Conservation (phyloP, 116 monocot species). For the Phalaenopsis hybrid region DNA sequence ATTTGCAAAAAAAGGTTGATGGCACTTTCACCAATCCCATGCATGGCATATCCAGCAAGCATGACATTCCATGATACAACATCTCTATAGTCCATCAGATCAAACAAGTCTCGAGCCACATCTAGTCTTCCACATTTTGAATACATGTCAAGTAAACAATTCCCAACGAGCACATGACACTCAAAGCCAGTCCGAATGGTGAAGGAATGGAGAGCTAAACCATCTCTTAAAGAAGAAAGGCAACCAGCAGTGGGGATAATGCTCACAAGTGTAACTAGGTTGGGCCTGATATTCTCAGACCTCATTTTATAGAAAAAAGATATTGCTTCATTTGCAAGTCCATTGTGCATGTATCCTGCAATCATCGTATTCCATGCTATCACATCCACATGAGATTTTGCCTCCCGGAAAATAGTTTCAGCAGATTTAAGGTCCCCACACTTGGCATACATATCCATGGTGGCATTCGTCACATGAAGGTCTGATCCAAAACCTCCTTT, state of each 20-base stretch:
- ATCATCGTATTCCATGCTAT: conserved; percentile 89
- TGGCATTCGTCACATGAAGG: conserved; percentile 63
- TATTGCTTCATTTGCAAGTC: conserved; percentile 44
- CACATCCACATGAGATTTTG: conserved; percentile 24
- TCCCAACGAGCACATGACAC: conserved; percentile 35
- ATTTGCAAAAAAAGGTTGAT: conserved; percentile 45
- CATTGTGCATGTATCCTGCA: conserved; percentile 67
- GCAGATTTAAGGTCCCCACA: conserved; percentile 39
- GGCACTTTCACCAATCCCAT: conserved; percentile 46
- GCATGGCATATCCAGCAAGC: conserved; percentile 58
- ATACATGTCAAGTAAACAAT: conserved; percentile 81
- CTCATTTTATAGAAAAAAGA: conserved; percentile 42
- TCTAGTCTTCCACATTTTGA: conserved; percentile 70
- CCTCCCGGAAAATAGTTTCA: conserved; percentile 36
- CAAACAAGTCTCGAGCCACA: conserved; percentile 39
- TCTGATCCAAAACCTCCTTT: conserved; percentile 58
- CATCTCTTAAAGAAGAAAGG: conserved; percentile 43
- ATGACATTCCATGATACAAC: conserved; percentile 58
- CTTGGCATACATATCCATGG: conserved; percentile 75
- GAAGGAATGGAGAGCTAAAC: conserved; percentile 51
- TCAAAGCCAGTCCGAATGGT: conserved; percentile 43
- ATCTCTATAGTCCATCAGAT: conserved; percentile 47
- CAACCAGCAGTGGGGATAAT: conserved; percentile 61
- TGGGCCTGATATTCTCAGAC: conserved; percentile 45
- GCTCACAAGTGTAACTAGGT: conserved; percentile 52